Base-by-base conservation (phyloP, 148 eudicot species). In the Fagopyrum esculentum region DNA sequence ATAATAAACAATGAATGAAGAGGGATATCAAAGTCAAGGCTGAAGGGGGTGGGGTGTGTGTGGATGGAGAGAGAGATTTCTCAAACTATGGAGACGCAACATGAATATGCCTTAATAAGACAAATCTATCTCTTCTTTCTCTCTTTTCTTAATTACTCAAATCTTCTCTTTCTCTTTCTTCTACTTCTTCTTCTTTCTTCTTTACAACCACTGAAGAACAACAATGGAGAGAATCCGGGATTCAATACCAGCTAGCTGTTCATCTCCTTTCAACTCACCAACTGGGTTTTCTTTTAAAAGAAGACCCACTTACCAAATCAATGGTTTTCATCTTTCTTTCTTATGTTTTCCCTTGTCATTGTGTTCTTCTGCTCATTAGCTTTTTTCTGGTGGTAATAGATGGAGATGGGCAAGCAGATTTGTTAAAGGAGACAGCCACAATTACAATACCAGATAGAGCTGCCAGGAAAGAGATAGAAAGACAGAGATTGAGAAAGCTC, bases 1-100 rank as follows among this genome's bases (percentile, higher is more conserved):
- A 30, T 9, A 63, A 63, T 63, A 63, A 57, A 57, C 44, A 26
- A 29, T 35, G 40, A 63, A 63, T 17, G 43, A 63, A 13, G 69
- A 43, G 44, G 16, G 69, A 15, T 10, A 63, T 63, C 45, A 63
- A 63, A 63, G 69, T 63, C 69, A 63, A 63, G 69, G 13, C 12
- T 49, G 52, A 12, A 48, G 50, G 50, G 12, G 69, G 69, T 63
- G 69, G 71, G 71, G 46, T 66, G 71, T 66, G 71, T 66, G 71
- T 66, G 46, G 45, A 35, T 40, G 71, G 17, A 66, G 71, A 66
- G 45, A 35, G 45, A 66, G 71, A 40, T 66, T 46, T 66, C 71
- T 66, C 46, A 66, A 66, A 35, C 71, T 46, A 66, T 66, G 71
- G 71, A 66, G 71, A 66, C 71, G 17, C 46, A 66, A n/a, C 46